Conservation (phyloP, 805 yeast species). For the Schizosaccharomyces cryophilus region DNA sequence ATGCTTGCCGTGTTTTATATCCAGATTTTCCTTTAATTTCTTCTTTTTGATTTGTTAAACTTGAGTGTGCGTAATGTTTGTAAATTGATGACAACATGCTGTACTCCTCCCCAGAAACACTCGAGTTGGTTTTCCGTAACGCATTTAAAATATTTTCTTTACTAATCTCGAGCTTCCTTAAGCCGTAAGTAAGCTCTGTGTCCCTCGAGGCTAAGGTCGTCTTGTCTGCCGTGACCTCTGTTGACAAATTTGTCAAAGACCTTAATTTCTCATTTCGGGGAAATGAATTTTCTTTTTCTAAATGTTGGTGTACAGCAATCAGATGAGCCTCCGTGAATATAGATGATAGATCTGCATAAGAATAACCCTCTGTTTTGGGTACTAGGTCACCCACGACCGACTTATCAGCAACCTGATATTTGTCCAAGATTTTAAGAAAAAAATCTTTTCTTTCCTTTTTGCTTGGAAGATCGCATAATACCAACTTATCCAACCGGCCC, state of each 20-base stretch:
- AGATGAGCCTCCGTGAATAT: conserved; percentile 74
- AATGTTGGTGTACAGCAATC: conserved; percentile 40
- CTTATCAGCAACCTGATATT: conserved; percentile 29
- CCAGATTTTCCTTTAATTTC: too few relatives aligned
- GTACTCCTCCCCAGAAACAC: too few relatives aligned
- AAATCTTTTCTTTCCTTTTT: conserved; percentile 51
- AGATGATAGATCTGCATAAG: conserved; percentile 92
- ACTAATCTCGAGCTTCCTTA: too few relatives aligned
- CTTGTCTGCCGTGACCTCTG: not conserved
- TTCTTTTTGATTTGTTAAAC: too few relatives aligned
- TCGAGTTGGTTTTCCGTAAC: too few relatives aligned
- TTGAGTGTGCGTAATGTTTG: too few relatives aligned
- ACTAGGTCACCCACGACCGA: conserved; percentile 37
- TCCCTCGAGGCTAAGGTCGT: too few relatives aligned
- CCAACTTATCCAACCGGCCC: conserved; percentile 81
- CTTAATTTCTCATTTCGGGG: not conserved
- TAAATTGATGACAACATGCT: too few relatives aligned
- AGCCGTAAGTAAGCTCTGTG: too few relatives aligned
- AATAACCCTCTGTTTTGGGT: conserved; percentile 39
- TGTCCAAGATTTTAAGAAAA: conserved; percentile 22
- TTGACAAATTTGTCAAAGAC: not conserved
- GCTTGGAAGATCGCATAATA: conserved; percentile 71
- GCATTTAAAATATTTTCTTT: too few relatives aligned
- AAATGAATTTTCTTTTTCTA: conserved; percentile 14
- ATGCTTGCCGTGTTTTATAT: too few relatives aligned